These are phyloP conservation scores for Cordyceps tenuipes DNA, from an alignment of 2,329 filamentous ascomycete species.

Conservation along the genomic window DNA sequence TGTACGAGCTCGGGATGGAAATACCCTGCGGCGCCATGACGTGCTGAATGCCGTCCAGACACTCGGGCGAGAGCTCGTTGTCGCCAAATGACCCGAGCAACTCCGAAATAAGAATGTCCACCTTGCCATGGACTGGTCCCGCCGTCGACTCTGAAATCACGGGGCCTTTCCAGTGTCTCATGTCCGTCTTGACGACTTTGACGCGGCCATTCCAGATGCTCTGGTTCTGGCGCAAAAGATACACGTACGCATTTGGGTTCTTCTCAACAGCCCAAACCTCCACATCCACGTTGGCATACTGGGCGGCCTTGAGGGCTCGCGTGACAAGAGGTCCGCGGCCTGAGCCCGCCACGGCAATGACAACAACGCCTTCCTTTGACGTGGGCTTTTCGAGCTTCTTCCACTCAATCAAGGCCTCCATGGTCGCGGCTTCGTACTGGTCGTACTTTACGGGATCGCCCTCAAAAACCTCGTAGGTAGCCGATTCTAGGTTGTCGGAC, in stretches of 20 bases:
- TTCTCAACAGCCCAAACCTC: slow-evolving; percentile 93
- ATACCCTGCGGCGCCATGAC: slow-evolving; percentile 79
- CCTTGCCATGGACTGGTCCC: slow-evolving; percentile 49
- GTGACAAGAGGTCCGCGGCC: slow-evolving; percentile 89
- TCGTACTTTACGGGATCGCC: slow-evolving; percentile 97
- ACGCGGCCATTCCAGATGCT: slow-evolving; percentile 73
- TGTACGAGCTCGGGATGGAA: slow-evolving; percentile 89
- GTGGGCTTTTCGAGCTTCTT: slow-evolving; percentile 61
- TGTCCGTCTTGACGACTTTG: slow-evolving; percentile 88
- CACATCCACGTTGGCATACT: slow-evolving; percentile 65
- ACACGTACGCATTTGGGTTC: slow-evolving; percentile 94
- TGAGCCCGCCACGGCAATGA: slow-evolving; percentile 87
- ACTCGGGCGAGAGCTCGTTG: slow-evolving; percentile 95
- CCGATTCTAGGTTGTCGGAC: slow-evolving; percentile 91
- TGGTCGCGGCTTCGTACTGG: slow-evolving; percentile 83
- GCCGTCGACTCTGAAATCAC: slow-evolving; percentile 35
- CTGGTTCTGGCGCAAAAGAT: slow-evolving; percentile 79
- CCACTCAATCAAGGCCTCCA: slow-evolving; percentile 76
- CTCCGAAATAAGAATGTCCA: slow-evolving; percentile 92
- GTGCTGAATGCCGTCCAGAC: slow-evolving; percentile 88
- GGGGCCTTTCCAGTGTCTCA: slow-evolving; percentile 92
- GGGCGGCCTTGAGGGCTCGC: slow-evolving; percentile 72
- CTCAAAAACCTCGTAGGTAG: slow-evolving; percentile 97
- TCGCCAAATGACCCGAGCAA: slow-evolving; percentile 92
- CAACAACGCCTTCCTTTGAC: slow-evolving; percentile 59